Conservation (phyloP, 2,329 filamentous ascomycete species). For the Aureobasidium melanogenum region DNA sequence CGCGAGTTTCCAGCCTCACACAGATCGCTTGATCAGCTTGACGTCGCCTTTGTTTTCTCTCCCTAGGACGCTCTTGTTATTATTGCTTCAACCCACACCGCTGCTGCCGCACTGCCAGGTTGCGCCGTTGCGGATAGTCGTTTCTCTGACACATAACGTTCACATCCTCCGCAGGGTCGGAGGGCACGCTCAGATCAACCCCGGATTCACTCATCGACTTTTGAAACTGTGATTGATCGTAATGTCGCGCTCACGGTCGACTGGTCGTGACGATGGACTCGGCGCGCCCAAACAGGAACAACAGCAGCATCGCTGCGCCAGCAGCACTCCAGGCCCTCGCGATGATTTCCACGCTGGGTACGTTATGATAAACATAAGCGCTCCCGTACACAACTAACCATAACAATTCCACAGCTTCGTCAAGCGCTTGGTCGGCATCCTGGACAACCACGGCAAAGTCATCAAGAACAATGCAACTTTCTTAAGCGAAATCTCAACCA, state of each 20-base stretch:
- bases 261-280: not conserved
- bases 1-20: not conserved
- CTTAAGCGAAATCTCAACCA: not conserved
- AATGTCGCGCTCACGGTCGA: conserved; percentile 1
- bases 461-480: conserved; percentile 3
- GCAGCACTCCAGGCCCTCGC: not conserved
- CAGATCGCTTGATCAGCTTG: not conserved
- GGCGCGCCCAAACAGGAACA: not conserved
- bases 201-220: not conserved
- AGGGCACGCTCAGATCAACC: not conserved
- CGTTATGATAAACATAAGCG: not conserved
- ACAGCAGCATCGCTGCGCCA: conserved; percentile 7
- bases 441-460: conserved; percentile 4
- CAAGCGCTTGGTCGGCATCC: conserved; percentile 2
- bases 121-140: conserved; percentile 10
- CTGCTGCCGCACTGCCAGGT: not conserved
- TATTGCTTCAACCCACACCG: not conserved
- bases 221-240: not conserved
- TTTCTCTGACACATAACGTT: conserved; percentile 10
- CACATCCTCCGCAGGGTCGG: conserved; percentile 8
- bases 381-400: not conserved
- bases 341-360: conserved; percentile 4
- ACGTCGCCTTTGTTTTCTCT: conserved; percentile 3
- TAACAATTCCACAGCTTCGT: not conserved
- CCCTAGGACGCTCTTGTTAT: not conserved